phyloP scores from a whole-genome alignment of 805 yeast species.

The Wickerhamiella occidentalis region DNA sequence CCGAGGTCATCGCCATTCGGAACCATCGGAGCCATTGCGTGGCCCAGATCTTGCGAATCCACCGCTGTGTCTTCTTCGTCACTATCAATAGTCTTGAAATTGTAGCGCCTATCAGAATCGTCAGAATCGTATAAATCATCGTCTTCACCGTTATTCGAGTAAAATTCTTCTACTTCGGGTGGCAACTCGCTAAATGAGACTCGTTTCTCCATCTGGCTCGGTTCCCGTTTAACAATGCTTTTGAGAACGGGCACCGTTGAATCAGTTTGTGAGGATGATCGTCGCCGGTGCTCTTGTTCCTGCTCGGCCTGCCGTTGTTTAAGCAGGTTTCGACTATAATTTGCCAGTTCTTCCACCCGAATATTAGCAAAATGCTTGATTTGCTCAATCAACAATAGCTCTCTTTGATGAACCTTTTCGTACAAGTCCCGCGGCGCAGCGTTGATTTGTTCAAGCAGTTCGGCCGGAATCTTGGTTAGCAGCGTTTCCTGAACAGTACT shows the following conservation, averaged over 20 bases:
- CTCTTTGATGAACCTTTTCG: conserved; percentile 16
- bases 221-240: conserved; percentile 19
- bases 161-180: conserved; percentile 14
- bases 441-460: conserved; percentile 11
- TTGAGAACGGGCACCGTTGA: conserved; percentile 15
- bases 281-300: neutral
- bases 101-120: conserved; percentile 7
- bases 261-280: neutral
- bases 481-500: conserved; percentile 8
- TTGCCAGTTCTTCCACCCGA: conserved; percentile 17
- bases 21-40: too few relatives aligned
- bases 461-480: conserved; percentile 6
- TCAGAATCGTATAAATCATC: neutral
- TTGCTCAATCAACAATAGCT: conserved; percentile 14
- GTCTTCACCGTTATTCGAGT: neutral
- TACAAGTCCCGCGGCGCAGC: conserved; percentile 13
- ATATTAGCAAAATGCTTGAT: conserved; percentile 13
- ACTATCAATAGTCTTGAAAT: neutral
- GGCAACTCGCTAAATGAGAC: conserved; percentile 21
- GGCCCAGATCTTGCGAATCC: too few relatives aligned
- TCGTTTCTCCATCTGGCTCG: conserved; percentile 19
- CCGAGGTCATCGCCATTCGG: too few relatives aligned
- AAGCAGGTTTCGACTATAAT: conserved; percentile 13
- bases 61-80: conserved; percentile 3
- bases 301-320: conserved; percentile 9